Evolutionary conservation across 306 rosid species (phyloP), one percentile per base, ranked within the genome.

Genomic region (Cucurbita maxima): DNA sequence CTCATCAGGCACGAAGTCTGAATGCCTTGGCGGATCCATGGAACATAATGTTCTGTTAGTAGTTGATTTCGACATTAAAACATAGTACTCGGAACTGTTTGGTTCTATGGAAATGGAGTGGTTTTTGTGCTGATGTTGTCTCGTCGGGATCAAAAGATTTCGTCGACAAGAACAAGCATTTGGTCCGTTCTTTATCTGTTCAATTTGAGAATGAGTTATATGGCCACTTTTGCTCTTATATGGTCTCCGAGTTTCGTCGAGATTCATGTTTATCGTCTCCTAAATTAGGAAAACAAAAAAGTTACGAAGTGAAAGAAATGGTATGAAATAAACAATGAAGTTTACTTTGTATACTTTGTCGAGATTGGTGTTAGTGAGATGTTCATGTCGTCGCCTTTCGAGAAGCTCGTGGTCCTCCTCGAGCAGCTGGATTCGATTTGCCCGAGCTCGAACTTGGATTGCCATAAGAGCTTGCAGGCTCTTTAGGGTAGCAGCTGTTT

Each of bases 391-490:
- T 36, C 68, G 81, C 73, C 66, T 68, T 30, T 58, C 74, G 14
- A 61, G 80, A 40, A 25, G 71, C 63, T 76, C 80, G 67, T 78
- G 75, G 58, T 85, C 75, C 66, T 85, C 93, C 58, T 86, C 90
- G 40, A 81, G 80, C 84, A 76, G 75, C 73, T 85, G 89, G 81
- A 94, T 79, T 80, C 99, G 80, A 40, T 85, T 85, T 58, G 83
- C 80, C 37, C 98, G 88, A 45, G 98, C 94, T 84, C 92, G 75
- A 66, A 94, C 92, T 81, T 94, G 99, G 76, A 90, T 91, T 18
- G 96, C 79, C 86, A 91, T 91, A 81, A 91, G 78, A 3, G 99
- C 96, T 67, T 89, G 99, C 92, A 94, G 87, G 75, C 88, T 84
- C 55, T 76, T 84, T 78, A 94, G 74, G 8, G 90, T 84, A 37